phyloP scores from a whole-genome alignment of 352 stramenopile genomes.

The Globisporangium yorkense region DNA sequence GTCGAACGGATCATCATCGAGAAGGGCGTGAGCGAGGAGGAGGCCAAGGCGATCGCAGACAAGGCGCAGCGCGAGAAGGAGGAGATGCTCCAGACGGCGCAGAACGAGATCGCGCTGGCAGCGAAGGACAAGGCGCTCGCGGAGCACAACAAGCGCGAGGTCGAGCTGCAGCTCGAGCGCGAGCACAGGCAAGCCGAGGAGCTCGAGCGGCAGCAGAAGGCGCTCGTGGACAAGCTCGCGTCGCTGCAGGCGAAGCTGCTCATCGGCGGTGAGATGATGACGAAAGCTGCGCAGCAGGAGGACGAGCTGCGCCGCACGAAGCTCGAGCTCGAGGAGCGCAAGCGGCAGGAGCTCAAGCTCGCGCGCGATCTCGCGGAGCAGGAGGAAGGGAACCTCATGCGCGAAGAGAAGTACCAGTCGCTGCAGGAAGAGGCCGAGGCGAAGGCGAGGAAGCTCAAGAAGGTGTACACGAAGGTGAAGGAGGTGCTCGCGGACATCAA shows the following conservation, averaged over 20 bases:
- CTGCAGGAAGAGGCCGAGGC: slow-evolving; percentile 92
- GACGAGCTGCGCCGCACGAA: slow-evolving; percentile 90
- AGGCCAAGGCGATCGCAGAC: slow-evolving; percentile 62
- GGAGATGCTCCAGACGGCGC: slow-evolving; percentile 61
- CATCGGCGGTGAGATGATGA: slow-evolving; percentile 92
- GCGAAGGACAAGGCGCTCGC: slow-evolving; percentile 81
- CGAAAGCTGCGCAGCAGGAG: slow-evolving; percentile 93
- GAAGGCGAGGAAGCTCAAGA: slow-evolving; percentile 97
- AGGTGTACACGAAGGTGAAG: slow-evolving; percentile 90
- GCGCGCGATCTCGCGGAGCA: slow-evolving; percentile 90
- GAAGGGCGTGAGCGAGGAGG: slow-evolving; percentile 76
- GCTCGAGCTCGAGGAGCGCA: slow-evolving; percentile 90
- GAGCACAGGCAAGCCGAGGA: slow-evolving; percentile 77
- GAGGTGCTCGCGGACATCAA: slow-evolving; percentile 89
- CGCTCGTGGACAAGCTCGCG: slow-evolving; percentile 83
- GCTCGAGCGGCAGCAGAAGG: slow-evolving; percentile 64
- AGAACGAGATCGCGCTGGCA: slow-evolving; percentile 57
- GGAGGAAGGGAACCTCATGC: slow-evolving; percentile 91
- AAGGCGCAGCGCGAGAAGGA: slow-evolving; percentile 74
- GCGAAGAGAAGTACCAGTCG: slow-evolving; percentile 88
- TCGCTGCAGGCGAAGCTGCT: slow-evolving; percentile 90
- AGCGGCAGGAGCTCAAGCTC: slow-evolving; percentile 79
- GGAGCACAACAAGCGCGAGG: slow-evolving; percentile 84
- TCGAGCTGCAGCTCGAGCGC: slow-evolving; percentile 79
- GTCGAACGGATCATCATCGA: slow-evolving; percentile 82